Evolutionary conservation across 495 filamentous ascomycete genomes (phyloP).

Genomic region (Talaromyces wortmannii): DNA sequence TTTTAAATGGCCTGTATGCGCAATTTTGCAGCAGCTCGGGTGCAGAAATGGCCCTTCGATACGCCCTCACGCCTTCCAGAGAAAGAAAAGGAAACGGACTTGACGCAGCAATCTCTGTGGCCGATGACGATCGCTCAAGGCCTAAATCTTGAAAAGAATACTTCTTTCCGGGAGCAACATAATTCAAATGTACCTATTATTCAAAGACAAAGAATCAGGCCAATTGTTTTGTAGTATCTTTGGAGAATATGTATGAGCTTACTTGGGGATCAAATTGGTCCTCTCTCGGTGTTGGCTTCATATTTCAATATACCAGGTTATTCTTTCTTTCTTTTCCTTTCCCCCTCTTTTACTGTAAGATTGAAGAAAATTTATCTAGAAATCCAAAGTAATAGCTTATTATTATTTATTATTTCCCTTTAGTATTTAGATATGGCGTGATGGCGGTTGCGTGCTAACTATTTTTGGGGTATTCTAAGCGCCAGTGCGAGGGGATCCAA

Average conservation of each 20-base stretch:
- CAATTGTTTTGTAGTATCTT: background rate
- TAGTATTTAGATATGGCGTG: too few species aligned
- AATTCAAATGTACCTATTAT: constrained; percentile 12
- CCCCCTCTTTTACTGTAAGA: too few species aligned
- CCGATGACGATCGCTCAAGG: constrained; percentile 8
- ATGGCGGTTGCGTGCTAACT: too few species aligned
- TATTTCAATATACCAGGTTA: too few species aligned
- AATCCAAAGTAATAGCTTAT: too few species aligned
- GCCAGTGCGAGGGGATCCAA: too few species aligned
- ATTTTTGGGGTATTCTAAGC: too few species aligned
- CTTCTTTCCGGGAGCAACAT: constrained; percentile 9
- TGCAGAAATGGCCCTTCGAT: constrained; percentile 12
- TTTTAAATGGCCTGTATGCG: constrained; percentile 8
- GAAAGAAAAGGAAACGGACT: background rate
- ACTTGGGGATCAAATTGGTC: background rate
- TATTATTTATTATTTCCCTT: too few species aligned
- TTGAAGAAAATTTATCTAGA: too few species aligned
- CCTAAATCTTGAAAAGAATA: constrained; percentile 12
- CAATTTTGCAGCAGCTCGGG: constrained; percentile 11
- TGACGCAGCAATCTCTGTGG: background rate
- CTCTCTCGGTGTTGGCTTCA: too few species aligned
- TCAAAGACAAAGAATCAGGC: background rate
- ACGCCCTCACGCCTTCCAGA: constrained; percentile 7
- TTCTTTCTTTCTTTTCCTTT: too few species aligned
- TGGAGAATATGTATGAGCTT: background rate